These are phyloP conservation scores for Penicillium digitatum DNA, from an alignment of 2,329 filamentous ascomycete species.

Conservation along the genomic window DNA sequence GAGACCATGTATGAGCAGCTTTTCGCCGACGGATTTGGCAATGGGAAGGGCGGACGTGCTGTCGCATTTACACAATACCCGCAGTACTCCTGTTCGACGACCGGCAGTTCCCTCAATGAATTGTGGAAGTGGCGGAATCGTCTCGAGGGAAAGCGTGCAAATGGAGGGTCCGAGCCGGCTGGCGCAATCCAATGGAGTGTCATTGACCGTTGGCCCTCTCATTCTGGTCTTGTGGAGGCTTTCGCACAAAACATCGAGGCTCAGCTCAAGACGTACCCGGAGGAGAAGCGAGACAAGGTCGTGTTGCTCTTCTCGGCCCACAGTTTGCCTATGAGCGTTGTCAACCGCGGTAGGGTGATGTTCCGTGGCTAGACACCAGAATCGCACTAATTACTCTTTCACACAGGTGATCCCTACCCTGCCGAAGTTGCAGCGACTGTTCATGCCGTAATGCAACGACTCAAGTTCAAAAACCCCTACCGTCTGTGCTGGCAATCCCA, in stretches of 20 bases:
- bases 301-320: slow-evolving; percentile 92
- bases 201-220: slow-evolving; percentile 95
- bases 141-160: slow-evolving; percentile 70
- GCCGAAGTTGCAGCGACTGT: slow-evolving; percentile 94
- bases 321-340: slow-evolving; percentile 93
- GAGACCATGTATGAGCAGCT: slow-evolving; percentile 86
- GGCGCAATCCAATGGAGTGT: slow-evolving; percentile 92
- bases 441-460: slow-evolving; percentile 88
- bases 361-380: background rate
- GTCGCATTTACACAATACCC: slow-evolving; percentile 98
- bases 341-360: slow-evolving; percentile 68
- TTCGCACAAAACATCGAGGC: slow-evolving; percentile 90
- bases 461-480: slow-evolving; percentile 86
- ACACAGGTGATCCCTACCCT: slow-evolving; percentile 80
- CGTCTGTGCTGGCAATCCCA: slow-evolving; percentile 97
- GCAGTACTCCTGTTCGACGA: slow-evolving; percentile 97
- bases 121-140: slow-evolving; percentile 92
- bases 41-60: slow-evolving; percentile 82
- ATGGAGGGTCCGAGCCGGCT: slow-evolving; percentile 49
- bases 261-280: slow-evolving; percentile 77
- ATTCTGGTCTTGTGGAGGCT: slow-evolving; percentile 82
- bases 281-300: slow-evolving; percentile 72
- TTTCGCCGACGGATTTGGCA: slow-evolving; percentile 83
- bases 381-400: slow-evolving; percentile 1
- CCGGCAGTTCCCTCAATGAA: slow-evolving; percentile 92